These are phyloP conservation scores for Coemansia sp. DNA, from an alignment of 192 early-diverging fungal genomes.

Conservation along the genomic window DNA sequence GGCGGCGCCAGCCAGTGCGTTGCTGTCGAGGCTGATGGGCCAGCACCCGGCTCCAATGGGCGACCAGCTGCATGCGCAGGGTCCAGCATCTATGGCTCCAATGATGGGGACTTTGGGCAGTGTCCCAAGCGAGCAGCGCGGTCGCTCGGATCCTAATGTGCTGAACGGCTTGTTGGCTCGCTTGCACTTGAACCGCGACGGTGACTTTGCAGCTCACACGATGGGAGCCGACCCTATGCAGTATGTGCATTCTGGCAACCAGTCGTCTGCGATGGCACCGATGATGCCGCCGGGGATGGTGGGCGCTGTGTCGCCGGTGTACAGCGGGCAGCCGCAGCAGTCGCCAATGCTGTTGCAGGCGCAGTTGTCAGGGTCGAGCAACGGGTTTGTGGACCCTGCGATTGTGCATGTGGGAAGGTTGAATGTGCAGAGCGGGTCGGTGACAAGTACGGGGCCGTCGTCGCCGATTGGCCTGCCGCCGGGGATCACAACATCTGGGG, in stretches of 20 bases:
- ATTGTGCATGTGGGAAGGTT: slow-evolving; percentile 39
- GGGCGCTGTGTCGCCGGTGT: neutral
- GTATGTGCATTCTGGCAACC: neutral
- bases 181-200: slow-evolving; percentile 28
- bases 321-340: neutral
- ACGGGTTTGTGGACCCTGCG: slow-evolving; percentile 41
- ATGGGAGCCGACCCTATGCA: neutral
- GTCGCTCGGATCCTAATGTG: slow-evolving; percentile 30
- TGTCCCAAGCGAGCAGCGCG: slow-evolving; percentile 14
- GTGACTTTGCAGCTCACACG: neutral
- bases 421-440: slow-evolving; percentile 1
- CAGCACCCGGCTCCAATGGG: neutral
- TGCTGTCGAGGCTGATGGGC: slow-evolving; percentile 42
- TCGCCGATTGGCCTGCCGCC: slow-evolving; percentile 24
- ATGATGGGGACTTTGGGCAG: slow-evolving; percentile 12
- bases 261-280: neutral
- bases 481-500: neutral
- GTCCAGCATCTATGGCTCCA: neutral
- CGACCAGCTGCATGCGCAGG: too few relatives aligned
- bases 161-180: slow-evolving; percentile 43
- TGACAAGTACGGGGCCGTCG: slow-evolving; percentile 6
- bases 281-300: neutral
- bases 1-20: slow-evolving; percentile 10
- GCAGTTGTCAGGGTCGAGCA: neutral
- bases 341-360: neutral